Percentiles rank a stretch among this genome's conserved stretches.
Evolutionary conservation across 495 filamentous ascomycete genomes (phyloP).

Genomic region (Darksidea phi): DNA sequence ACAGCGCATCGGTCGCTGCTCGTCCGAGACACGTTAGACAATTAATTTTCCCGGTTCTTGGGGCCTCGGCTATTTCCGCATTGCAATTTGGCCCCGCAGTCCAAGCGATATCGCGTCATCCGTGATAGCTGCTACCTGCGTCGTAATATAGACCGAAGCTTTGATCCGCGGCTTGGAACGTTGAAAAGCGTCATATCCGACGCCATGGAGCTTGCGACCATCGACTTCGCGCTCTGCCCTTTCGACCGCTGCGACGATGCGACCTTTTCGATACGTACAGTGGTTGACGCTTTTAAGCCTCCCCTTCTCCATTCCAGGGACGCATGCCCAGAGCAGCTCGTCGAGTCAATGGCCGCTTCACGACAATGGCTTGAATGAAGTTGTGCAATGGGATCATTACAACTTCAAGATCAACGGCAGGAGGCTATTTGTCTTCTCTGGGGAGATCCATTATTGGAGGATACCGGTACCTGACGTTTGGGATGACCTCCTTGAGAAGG

Average conservation of each 20-base stretch:
- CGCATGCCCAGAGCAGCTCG: conserved; percentile 4
- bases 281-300: background rate
- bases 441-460: conserved; percentile 60
- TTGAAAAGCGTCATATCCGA: too few species aligned
- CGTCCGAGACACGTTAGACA: too few species aligned
- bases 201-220: too few species aligned
- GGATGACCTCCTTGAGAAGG: conserved; percentile 62
- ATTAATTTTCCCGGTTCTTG: too few species aligned
- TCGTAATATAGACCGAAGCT: too few species aligned
- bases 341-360: conserved; percentile 49
- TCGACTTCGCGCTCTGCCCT: too few species aligned
- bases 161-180: too few species aligned
- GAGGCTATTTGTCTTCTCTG: conserved; percentile 57
- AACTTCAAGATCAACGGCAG: conserved; percentile 58
- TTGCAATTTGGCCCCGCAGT: too few species aligned
- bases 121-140: too few species aligned
- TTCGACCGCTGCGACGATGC: background rate
- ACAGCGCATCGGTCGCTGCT: too few species aligned
- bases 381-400: conserved; percentile 60
- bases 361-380: conserved; percentile 52
- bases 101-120: too few species aligned
- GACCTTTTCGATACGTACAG: background rate
- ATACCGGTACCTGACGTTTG: conserved; percentile 60
- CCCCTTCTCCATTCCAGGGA: background rate
- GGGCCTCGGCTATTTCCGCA: too few species aligned